phyloP scores from a whole-genome alignment of 805 yeast species.

The Saccharomycopsis lassenensis region DNA sequence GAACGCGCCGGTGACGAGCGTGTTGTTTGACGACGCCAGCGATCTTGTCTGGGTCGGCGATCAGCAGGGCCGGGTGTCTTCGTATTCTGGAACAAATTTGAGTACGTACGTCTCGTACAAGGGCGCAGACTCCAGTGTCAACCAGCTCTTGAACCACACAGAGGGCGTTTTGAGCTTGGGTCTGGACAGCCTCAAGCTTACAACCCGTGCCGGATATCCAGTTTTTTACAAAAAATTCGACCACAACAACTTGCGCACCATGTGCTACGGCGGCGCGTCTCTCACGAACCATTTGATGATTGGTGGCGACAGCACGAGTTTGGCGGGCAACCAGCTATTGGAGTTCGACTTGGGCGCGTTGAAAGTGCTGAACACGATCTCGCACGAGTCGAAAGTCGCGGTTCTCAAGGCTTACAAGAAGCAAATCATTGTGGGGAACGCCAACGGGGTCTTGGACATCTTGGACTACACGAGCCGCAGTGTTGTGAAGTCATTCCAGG shows the following conservation, averaged over 20 bases:
- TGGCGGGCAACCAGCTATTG: conserved; percentile 22
- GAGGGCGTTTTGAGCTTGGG: conserved; percentile 52
- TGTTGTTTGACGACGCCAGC: conserved; percentile 53
- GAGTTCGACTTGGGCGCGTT: conserved; percentile 34
- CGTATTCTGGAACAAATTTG: conserved; percentile 21
- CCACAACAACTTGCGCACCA: conserved; percentile 23
- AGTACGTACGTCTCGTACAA: conserved; percentile 51
- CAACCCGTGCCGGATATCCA: conserved; percentile 46
- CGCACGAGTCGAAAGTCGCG: conserved; percentile 35
- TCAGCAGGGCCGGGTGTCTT: conserved; percentile 38
- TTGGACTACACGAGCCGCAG: conserved; percentile 42
- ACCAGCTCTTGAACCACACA: conserved; percentile 39
- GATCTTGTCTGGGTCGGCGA: conserved; percentile 86
- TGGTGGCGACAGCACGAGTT: conserved; percentile 27
- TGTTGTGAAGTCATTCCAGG: conserved; percentile 41
- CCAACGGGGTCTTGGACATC: conserved; percentile 52
- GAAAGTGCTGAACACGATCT: conserved; percentile 26
- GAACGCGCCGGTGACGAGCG: neutral
- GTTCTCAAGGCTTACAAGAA: conserved; percentile 41
- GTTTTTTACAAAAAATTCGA: conserved; percentile 23
- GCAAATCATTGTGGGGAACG: conserved; percentile 46
- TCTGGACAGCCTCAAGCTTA: conserved; percentile 37
- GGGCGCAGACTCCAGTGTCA: conserved; percentile 35
- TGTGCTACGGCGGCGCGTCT: conserved; percentile 8
- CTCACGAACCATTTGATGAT: conserved; percentile 22